These are phyloP conservation scores for Starmerella tilneyi DNA, from an alignment of 805 yeast genomes.

Conservation along the genomic window DNA sequence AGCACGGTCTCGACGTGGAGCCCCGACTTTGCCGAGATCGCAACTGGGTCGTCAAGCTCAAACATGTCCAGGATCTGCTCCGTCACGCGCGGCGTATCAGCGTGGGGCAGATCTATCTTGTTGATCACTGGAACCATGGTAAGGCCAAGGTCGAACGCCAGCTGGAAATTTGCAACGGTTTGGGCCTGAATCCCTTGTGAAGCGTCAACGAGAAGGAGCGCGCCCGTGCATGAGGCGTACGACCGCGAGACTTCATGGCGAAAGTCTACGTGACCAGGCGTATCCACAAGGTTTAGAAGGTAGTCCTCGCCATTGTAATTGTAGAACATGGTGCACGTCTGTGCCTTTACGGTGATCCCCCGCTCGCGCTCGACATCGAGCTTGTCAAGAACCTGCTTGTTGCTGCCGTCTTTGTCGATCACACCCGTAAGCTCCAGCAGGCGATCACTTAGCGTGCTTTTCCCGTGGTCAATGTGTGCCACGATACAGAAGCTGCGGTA, in stretches of 20 bases:
- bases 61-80: slow-evolving; percentile 80
- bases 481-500: slow-evolving; percentile 88
- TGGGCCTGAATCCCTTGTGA: slow-evolving; percentile 96
- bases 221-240: slow-evolving; percentile 95
- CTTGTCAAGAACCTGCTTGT: slow-evolving; percentile 79
- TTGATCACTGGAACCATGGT: slow-evolving; percentile 80
- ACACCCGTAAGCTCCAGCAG: slow-evolving; percentile 82
- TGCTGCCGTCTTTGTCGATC: slow-evolving; percentile 54
- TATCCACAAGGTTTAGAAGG: slow-evolving; percentile 80
- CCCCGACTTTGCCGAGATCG: slow-evolving; percentile 90
- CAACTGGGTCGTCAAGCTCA: slow-evolving; percentile 56
- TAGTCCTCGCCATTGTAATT: slow-evolving; percentile 59
- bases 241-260: slow-evolving; percentile 87
- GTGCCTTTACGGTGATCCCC: slow-evolving; percentile 95
- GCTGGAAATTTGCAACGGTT: slow-evolving; percentile 91
- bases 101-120: slow-evolving; percentile 81
- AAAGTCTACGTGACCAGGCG: slow-evolving; percentile 97
- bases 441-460: slow-evolving; percentile 75
- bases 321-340: slow-evolving; percentile 90
- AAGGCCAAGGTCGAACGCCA: slow-evolving; percentile 78
- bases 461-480: slow-evolving; percentile 86
- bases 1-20: slow-evolving; percentile 63
- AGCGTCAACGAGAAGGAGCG: slow-evolving; percentile 81
- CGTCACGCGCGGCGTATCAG: slow-evolving; percentile 68
- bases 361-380: slow-evolving; percentile 91